Conservation (phyloP, 176 grass and related monocot species). For the Luzula sylvatica region DNA sequence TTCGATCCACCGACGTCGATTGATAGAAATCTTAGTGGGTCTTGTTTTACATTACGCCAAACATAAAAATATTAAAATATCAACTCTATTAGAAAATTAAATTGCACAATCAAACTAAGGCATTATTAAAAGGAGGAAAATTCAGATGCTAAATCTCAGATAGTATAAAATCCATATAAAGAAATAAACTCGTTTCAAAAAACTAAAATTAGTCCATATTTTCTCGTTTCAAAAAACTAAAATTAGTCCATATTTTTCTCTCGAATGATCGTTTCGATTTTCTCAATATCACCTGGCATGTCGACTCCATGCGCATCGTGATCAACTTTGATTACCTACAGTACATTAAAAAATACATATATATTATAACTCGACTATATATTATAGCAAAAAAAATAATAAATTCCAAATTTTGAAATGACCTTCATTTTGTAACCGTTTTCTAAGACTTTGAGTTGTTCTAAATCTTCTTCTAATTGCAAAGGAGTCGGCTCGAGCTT, state of each 20-base stretch:
- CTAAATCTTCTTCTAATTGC: slow-evolving; percentile 89
- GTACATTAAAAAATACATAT: slow-evolving; percentile 3
- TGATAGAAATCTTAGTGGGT: too few relatives aligned
- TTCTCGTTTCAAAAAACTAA: not conserved
- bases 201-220: slow-evolving; percentile 41
- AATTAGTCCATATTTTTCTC: slow-evolving; percentile 57
- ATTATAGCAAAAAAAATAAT: not conserved
- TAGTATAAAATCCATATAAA: too few relatives aligned
- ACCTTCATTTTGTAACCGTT: slow-evolving; percentile 98
- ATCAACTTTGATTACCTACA: slow-evolving; percentile 93
- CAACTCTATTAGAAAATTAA: too few relatives aligned
- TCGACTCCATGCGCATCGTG: slow-evolving; percentile 96
- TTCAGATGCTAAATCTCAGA: too few relatives aligned
- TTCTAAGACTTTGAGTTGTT: slow-evolving; percentile 97
- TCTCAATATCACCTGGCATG: slow-evolving; percentile 63
- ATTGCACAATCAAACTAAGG: too few relatives aligned
- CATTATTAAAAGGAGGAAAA: too few relatives aligned
- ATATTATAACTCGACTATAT: not conserved
- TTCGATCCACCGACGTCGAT: too few relatives aligned
- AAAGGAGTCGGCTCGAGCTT: slow-evolving; percentile 56
- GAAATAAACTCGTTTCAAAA: too few relatives aligned
- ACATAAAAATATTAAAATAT: too few relatives aligned
- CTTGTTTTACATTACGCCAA: too few relatives aligned
- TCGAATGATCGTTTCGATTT: slow-evolving; percentile 80
- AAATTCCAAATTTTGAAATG: slow-evolving; percentile 18